Conservation (phyloP, 352 stramenopile genomes). For the Phytophthora tentaculata region DNA sequence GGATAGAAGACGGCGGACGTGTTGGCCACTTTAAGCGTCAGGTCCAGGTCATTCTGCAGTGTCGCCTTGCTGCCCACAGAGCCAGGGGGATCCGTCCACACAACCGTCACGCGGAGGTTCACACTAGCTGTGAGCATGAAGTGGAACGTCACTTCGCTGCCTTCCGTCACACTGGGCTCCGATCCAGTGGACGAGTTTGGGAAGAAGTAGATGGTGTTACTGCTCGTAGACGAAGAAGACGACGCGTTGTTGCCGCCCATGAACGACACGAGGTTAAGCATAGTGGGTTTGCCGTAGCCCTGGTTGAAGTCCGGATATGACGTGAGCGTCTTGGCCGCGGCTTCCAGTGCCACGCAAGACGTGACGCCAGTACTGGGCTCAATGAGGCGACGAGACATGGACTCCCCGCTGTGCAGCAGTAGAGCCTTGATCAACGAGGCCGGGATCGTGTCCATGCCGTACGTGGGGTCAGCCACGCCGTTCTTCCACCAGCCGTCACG, state of each 20-base stretch:
- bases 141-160: constrained; percentile 52
- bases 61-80: constrained; percentile 55
- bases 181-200: constrained; percentile 54
- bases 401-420: constrained; percentile 78
- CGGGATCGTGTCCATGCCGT: constrained; percentile 61
- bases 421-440: constrained; percentile 86
- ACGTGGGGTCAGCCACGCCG: constrained; percentile 58
- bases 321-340: constrained; percentile 32
- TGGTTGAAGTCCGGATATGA: constrained; percentile 75
- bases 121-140: constrained; percentile 61
- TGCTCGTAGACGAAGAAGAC: constrained; percentile 21
- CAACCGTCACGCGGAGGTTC: constrained; percentile 71
- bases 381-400: constrained; percentile 59
- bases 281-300: constrained; percentile 76
- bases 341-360: constrained; percentile 60
- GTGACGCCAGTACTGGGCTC: constrained; percentile 49
- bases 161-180: constrained; percentile 61
- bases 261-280: constrained; percentile 66
- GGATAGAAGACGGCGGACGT: constrained; percentile 64
- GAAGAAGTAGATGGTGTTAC: constrained; percentile 58
- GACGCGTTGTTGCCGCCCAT: constrained; percentile 28
- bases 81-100: constrained; percentile 74
- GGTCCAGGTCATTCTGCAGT: constrained; percentile 77
- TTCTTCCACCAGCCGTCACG: constrained; percentile 82
- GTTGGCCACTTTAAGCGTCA: constrained; percentile 61